Conservation (phyloP, 2,329 filamentous ascomycete species). For the Colletotrichum neosansevieriae region DNA sequence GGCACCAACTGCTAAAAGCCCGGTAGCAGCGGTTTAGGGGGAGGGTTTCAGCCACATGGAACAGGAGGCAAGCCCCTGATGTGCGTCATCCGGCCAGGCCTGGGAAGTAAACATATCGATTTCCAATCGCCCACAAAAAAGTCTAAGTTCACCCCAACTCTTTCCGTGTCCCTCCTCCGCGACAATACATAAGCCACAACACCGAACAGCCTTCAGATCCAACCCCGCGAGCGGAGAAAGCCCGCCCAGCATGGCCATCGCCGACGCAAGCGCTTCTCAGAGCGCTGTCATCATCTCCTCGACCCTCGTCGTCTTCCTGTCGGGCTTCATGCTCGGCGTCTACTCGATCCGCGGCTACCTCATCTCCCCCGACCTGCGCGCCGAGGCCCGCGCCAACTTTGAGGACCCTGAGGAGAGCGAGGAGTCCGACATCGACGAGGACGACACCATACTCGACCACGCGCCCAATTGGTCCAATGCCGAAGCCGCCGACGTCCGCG, state of each 20-base stretch:
- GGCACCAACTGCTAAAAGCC: conserved; percentile 21
- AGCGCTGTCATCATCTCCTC: conserved; percentile 74
- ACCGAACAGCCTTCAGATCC: not conserved
- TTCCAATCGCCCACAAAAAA: conserved; percentile 27
- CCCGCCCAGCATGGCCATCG: conserved; percentile 15
- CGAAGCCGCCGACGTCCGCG: conserved; percentile 67
- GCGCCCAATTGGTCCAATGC: conserved; percentile 76
- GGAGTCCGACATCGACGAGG: conserved; percentile 75
- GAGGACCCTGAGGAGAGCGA: conserved; percentile 75
- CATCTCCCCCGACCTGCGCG: conserved; percentile 65
- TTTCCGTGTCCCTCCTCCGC: not conserved
- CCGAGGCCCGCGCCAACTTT: conserved; percentile 68
- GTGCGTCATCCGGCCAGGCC: conserved; percentile 38
- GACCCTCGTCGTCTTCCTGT: conserved; percentile 78
- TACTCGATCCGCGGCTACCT: conserved; percentile 75
- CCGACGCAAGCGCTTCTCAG: conserved; percentile 17
- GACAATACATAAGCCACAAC: not conserved
- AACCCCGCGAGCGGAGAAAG: not conserved
- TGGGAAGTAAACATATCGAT: conserved; percentile 21
- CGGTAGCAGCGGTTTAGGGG: conserved; percentile 17
- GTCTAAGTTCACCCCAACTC: conserved; percentile 31
- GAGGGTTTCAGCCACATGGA: conserved; percentile 28
- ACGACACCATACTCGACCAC: conserved; percentile 70
- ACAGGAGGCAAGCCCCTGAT: conserved; percentile 30
- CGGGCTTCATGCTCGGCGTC: conserved; percentile 85